Percentiles rank a stretch among this genome's conserved stretches.
Conservation (phyloP, 2,329 filamentous ascomycete genomes). For the Paramyrothecium roridum region DNA sequence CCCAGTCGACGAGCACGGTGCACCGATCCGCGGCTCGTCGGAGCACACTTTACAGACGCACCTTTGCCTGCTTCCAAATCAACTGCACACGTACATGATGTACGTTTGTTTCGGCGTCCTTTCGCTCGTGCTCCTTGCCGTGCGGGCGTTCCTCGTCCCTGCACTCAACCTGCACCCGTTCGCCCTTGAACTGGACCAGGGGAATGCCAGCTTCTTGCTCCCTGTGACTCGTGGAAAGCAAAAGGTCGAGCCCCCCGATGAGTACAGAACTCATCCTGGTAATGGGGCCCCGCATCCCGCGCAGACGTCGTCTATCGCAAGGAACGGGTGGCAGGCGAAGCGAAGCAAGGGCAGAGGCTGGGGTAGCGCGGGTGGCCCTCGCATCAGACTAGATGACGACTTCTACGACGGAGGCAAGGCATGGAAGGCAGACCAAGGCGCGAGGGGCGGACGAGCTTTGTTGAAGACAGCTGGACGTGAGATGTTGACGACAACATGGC, state of each 20-base stretch:
- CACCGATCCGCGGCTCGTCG: constrained; percentile 39
- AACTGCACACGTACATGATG: constrained; percentile 76
- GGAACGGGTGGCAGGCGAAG: constrained; percentile 20
- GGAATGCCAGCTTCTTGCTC: constrained; percentile 15
- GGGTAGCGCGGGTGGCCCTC: constrained; percentile 41
- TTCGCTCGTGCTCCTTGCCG: constrained; percentile 45
- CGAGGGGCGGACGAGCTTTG: constrained; percentile 21
- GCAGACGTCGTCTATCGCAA: constrained; percentile 15
- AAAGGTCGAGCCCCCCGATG: constrained; percentile 43
- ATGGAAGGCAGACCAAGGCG: constrained; percentile 17
- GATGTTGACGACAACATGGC: constrained; percentile 57
- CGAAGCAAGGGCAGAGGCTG: constrained; percentile 35
- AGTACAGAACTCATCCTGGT: not conserved
- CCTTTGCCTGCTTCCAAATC: constrained; percentile 85
- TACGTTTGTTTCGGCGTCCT: constrained; percentile 66
- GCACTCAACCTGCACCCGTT: constrained; percentile 51
- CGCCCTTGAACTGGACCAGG: constrained; percentile 40
- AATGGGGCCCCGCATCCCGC: constrained; percentile 10
- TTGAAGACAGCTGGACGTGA: constrained; percentile 53
- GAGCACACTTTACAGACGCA: constrained; percentile 76
- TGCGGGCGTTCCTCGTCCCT: constrained; percentile 56
- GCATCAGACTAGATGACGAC: constrained; percentile 51
- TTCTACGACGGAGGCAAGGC: constrained; percentile 40
- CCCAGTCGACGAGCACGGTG: constrained; percentile 65
- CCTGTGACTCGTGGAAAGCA: constrained; percentile 53